phyloP scores from a whole-genome alignment of 768 basidiomycete genomes.

The Lentinula guzmanii region DNA sequence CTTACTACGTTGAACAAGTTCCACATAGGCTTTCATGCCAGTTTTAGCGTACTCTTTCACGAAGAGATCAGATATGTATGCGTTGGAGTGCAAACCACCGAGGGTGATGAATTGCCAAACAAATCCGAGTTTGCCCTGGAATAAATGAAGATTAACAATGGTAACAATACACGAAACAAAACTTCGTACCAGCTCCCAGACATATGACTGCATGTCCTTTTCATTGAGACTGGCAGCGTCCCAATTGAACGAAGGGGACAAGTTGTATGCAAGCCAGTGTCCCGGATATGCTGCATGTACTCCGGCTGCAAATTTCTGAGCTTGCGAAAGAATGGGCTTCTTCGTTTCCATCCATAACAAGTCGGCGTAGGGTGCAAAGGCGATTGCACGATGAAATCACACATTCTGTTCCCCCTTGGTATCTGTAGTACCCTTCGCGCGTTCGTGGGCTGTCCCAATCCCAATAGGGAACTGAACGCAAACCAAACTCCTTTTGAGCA shows the following conservation, averaged over 20 bases:
- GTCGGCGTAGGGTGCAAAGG: slow-evolving; percentile 92
- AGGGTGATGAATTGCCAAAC: slow-evolving; percentile 99
- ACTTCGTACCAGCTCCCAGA: slow-evolving; percentile 64
- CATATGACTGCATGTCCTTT: slow-evolving; percentile 79
- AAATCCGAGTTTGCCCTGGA: slow-evolving; percentile 81
- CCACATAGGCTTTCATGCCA: slow-evolving; percentile 99
- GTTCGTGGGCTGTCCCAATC: slow-evolving; percentile 94
- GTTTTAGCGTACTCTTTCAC: slow-evolving; percentile 85
- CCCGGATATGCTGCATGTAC: slow-evolving; percentile 78
- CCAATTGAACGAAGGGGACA: slow-evolving; percentile 93
- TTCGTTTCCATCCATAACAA: slow-evolving; percentile 97
- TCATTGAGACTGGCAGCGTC: slow-evolving; percentile 86
- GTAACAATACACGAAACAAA: not conserved
- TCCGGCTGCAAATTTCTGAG: slow-evolving; percentile 85
- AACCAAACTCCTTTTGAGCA: slow-evolving; percentile 74
- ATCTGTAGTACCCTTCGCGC: slow-evolving; percentile 94
- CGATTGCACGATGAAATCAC: slow-evolving; percentile 85
- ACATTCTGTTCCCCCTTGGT: slow-evolving; percentile 94
- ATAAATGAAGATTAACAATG: not conserved
- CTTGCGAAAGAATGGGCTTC: slow-evolving; percentile 87
- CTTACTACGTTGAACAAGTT: slow-evolving; percentile 84
- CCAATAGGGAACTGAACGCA: slow-evolving; percentile 78
- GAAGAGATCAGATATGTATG: slow-evolving; percentile 92
- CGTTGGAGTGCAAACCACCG: slow-evolving; percentile 98
- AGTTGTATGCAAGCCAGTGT: slow-evolving; percentile 96